Percentiles rank a stretch among this genome's conserved stretches.
These are phyloP conservation scores for Phlebiopsis gigantea DNA, from an alignment of 768 basidiomycete genomes.

Conservation along the genomic window DNA sequence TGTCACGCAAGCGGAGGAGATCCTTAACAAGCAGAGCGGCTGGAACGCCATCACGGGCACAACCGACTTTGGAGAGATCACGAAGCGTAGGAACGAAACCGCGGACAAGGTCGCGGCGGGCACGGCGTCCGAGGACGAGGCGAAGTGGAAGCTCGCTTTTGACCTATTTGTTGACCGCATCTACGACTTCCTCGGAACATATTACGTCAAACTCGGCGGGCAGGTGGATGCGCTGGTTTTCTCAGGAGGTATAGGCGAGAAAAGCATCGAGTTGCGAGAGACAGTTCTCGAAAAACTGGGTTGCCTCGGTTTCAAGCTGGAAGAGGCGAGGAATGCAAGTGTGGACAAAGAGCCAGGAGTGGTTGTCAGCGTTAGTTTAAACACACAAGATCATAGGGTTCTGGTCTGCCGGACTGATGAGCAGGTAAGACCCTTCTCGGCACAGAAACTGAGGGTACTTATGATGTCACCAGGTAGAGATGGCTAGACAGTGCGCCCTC, in stretches of 20 bases:
- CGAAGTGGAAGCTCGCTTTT: slow-evolving; percentile 58
- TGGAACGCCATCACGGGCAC: slow-evolving; percentile 79
- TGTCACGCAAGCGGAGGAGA: slow-evolving; percentile 66
- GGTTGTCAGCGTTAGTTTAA: slow-evolving; percentile 43
- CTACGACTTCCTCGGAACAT: slow-evolving; percentile 65
- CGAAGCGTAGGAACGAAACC: slow-evolving; percentile 25
- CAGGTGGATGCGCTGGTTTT: slow-evolving; percentile 78
- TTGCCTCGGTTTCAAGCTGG: slow-evolving; percentile 61
- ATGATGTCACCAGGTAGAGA: slow-evolving; percentile 9
- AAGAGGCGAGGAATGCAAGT: slow-evolving; percentile 39
- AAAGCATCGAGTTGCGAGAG: slow-evolving; percentile 52
- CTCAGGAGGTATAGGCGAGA: slow-evolving; percentile 86
- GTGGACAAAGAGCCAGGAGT: slow-evolving; percentile 32
- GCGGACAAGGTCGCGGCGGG: background rate
- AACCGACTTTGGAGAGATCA: slow-evolving; percentile 74
- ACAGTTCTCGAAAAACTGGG: slow-evolving; percentile 47
- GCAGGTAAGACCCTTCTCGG: slow-evolving; percentile 3
- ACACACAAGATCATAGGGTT: slow-evolving; percentile 14
- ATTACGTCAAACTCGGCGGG: slow-evolving; percentile 66
- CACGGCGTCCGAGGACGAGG: slow-evolving; percentile 14
- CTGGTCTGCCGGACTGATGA: slow-evolving; percentile 19
- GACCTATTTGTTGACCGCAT: slow-evolving; percentile 76
- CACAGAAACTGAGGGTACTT: background rate
- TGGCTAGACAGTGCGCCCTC: slow-evolving; percentile 14
- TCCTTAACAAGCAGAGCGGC: slow-evolving; percentile 71